Evolutionary conservation across 129 eudicot genomes (phyloP).

Genomic region (Cynara cardunculus): DNA sequence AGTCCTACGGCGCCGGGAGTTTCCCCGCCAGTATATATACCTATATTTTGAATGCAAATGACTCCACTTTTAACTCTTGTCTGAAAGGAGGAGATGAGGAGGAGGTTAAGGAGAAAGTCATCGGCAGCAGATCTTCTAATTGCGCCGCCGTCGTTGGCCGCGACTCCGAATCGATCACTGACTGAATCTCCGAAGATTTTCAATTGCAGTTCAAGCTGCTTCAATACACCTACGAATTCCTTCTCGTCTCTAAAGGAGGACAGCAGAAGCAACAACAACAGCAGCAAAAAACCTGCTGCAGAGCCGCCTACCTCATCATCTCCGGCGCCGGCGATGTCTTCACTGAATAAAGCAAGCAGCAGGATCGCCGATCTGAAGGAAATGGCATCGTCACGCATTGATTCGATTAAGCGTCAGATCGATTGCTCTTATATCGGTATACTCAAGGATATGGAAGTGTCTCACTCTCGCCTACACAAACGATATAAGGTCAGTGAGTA

Average conservation of each 20-base stretch:
- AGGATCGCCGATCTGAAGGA: conserved; percentile 62
- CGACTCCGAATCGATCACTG: conserved; percentile 21
- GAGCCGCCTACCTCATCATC: conserved; percentile 4
- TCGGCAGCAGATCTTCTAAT: conserved; percentile 34
- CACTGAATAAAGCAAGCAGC: conserved; percentile 25
- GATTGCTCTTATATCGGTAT: conserved; percentile 61
- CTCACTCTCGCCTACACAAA: conserved; percentile 67
- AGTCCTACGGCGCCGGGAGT: neutral
- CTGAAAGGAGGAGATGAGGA: conserved; percentile 35
- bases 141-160: conserved; percentile 26
- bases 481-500: conserved; percentile 48
- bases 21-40: conserved; percentile 14
- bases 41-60: neutral
- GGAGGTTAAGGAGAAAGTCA: conserved; percentile 33
- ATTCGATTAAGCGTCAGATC: conserved; percentile 47
- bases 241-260: conserved; percentile 25
- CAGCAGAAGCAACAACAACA: conserved; percentile 5
- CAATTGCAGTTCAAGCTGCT: conserved; percentile 37
- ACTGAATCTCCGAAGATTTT: conserved; percentile 39
- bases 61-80: neutral
- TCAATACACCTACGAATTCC: conserved; percentile 16
- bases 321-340: conserved; percentile 22
- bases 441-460: conserved; percentile 50
- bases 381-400: conserved; percentile 48
- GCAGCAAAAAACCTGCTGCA: neutral